Percentiles rank a stretch among this genome's conserved stretches.
Evolutionary conservation across 352 stramenopile genomes (phyloP).

Genomic region (Peronospora belbahrii): DNA sequence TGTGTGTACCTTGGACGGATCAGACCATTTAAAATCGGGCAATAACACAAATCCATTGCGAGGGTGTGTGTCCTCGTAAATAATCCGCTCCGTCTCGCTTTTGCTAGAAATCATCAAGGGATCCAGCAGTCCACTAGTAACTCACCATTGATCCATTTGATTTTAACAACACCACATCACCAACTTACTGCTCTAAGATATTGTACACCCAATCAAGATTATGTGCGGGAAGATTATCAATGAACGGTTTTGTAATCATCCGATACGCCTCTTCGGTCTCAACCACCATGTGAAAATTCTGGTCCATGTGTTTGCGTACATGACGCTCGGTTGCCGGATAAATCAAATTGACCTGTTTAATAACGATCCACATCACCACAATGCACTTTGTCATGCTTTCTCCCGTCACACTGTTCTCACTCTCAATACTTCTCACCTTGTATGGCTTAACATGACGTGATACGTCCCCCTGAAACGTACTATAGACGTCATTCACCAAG

Average conservation of each 20-base stretch:
- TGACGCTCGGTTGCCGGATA: slow-evolving; percentile 72
- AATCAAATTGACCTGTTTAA: slow-evolving; percentile 65
- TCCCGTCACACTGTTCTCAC: neutral
- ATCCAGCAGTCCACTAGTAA: neutral
- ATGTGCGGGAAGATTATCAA: slow-evolving; percentile 59
- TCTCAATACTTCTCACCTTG: slow-evolving; percentile 38
- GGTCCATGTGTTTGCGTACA: slow-evolving; percentile 77
- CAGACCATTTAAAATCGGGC: slow-evolving; percentile 82
- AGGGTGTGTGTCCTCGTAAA: slow-evolving; percentile 63
- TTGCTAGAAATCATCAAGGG: slow-evolving; percentile 35
- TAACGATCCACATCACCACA: neutral
- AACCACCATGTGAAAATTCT: slow-evolving; percentile 76
- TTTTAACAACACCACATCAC: no score
- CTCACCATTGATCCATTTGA: neutral
- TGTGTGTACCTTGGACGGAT: slow-evolving; percentile 48
- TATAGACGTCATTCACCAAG: slow-evolving; percentile 80
- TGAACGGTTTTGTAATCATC: slow-evolving; percentile 62
- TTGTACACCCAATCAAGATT: slow-evolving; percentile 88
- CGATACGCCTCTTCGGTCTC: slow-evolving; percentile 78
- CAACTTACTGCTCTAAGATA: slow-evolving; percentile 80
- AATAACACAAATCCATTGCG: slow-evolving; percentile 68
- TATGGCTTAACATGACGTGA: slow-evolving; percentile 60
- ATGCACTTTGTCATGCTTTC: neutral
- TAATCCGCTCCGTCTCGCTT: slow-evolving; percentile 71
- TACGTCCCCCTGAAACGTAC: slow-evolving; percentile 62